Evolutionary conservation across 352 stramenopile genomes (phyloP).

Genomic region (Pythium rhizo-oryzae): DNA sequence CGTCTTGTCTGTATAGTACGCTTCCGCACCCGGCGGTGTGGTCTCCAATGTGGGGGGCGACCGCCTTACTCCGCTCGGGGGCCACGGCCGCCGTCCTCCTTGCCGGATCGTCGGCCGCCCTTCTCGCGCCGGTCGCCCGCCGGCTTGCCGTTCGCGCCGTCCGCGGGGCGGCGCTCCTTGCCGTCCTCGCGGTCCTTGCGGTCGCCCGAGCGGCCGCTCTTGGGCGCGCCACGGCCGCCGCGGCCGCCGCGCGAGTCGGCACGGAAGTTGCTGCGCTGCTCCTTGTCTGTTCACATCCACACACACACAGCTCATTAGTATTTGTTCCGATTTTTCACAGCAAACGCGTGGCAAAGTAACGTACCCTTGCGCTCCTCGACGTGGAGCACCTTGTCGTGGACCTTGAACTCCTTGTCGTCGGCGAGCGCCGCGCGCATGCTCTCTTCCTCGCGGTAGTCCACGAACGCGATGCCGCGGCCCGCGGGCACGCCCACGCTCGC

Average conservation of each 20-base stretch:
- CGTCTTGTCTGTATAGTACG: conserved; percentile 33
- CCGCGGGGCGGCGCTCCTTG: conserved; percentile 39
- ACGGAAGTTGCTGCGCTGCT: conserved; percentile 55
- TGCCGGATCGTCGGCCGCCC: conserved; percentile 63
- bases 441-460: conserved; percentile 81
- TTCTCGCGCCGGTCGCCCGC: conserved; percentile 58
- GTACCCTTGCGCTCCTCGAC: conserved; percentile 81
- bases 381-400: conserved; percentile 75
- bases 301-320: not conserved
- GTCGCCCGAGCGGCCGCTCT: conserved; percentile 51
- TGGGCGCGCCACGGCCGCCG: conserved; percentile 44
- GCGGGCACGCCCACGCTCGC: conserved; percentile 64
- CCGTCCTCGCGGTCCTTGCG: conserved; percentile 71
- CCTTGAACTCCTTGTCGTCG: conserved; percentile 64
- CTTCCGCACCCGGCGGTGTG: conserved; percentile 3
- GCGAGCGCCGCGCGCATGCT: conserved; percentile 75
- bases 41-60: not conserved
- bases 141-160: conserved; percentile 30
- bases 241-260: conserved; percentile 51
- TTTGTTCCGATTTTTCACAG: not conserved
- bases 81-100: conserved; percentile 52
- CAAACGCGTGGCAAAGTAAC: not conserved
- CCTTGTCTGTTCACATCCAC: conserved; percentile 31
- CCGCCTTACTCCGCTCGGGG: conserved; percentile 50
- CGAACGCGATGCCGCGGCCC: conserved; percentile 75